These are phyloP conservation scores for Cladobotryum mycophilum DNA, from an alignment of 2,329 filamentous ascomycete genomes.

Conservation along the genomic window DNA sequence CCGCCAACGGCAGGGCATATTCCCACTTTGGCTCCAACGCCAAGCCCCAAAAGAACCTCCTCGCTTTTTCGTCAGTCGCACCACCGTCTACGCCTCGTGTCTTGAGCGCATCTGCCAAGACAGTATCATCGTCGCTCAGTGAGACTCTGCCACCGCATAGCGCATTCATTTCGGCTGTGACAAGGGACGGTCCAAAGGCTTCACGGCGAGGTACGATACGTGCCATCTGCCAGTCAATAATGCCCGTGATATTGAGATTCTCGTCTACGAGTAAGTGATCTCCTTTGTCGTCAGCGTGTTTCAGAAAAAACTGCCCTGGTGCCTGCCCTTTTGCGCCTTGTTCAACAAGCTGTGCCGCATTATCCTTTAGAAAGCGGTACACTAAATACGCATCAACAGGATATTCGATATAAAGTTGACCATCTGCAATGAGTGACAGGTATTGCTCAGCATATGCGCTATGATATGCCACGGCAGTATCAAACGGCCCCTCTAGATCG, in stretches of 20 bases:
- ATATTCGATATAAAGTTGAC: constrained; percentile 26
- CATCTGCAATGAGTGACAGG: constrained; percentile 23
- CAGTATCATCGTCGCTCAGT: constrained; percentile 13
- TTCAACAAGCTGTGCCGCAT: constrained; percentile 3
- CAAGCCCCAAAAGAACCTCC: constrained; percentile 19
- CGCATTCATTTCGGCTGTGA: constrained; percentile 13
- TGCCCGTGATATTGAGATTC: constrained; percentile 35
- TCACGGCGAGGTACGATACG: constrained; percentile 16
- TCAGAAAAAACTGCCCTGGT: constrained; percentile 31
- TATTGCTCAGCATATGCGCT: constrained; percentile 19
- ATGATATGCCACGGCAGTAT: constrained; percentile 16
- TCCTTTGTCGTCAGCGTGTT: constrained; percentile 41
- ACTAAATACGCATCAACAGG: constrained; percentile 27
- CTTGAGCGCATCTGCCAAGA: constrained; percentile 10
- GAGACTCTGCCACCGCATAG: constrained; percentile 11
- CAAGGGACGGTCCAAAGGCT: constrained; percentile 14
- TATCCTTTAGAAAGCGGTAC: constrained; percentile 32
- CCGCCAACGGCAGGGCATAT: constrained; percentile 15
- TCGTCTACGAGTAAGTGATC: constrained; percentile 39
- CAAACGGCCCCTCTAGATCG: constrained; percentile 15
- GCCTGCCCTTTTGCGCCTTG: background rate
- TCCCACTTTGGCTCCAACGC: constrained; percentile 15
- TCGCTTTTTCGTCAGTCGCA: constrained; percentile 14
- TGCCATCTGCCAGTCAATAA: constrained; percentile 19
- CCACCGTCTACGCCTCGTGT: constrained; percentile 6